Evolutionary conservation across 768 basidiomycete genomes (phyloP), one percentile per base, ranked within the genome.

Genomic region (Mycena crocata): DNA sequence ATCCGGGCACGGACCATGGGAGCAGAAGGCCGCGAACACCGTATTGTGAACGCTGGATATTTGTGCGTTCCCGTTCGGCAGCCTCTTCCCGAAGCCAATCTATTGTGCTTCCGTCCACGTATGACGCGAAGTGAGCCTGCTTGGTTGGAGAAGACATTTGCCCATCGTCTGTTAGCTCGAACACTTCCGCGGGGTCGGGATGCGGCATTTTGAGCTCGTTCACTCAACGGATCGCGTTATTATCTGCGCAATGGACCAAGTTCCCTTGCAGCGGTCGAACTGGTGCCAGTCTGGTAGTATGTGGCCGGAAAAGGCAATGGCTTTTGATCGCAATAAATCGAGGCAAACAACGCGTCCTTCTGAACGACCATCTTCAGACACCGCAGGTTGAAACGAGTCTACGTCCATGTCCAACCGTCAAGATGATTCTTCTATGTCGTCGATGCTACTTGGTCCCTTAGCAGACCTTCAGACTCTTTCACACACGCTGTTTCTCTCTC

Each of bases 41-140:
- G 26, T 80, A 80, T 60, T 88, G 85, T 1, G 85, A 78, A 40
- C 83, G 80, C 28, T 89, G 74, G 3, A 73, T 72, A 68, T 87
- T 84, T 61, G 81, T 83, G 65, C 88, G 81, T 68, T 87, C 84
- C 52, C 90, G 86, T 76, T 91, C 90, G 2, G 83, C 78, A 19
- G 85, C 84, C 66, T 90, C 89, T 78, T 91, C 90, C 49, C 86
- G 86, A 56, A 89, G 80, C 89, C 90, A 91, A 78, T 92, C 89
- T 61, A 91, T 90, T 1, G 87, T 87, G 71, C 82, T 83, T 34
- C 89, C 89, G 50, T 91, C 89, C 61, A 80, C 75, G 71, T 91
- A 90, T 68, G 71, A 62, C 12, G 78, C 72, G 30, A 75, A 72
- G 40, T 72, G 73, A 14, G 30, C 62, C 59, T 79, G 77, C 23